Evolutionary conservation across 257 asterid species (phyloP).

Genomic region (Fraxinus cuspidata): DNA sequence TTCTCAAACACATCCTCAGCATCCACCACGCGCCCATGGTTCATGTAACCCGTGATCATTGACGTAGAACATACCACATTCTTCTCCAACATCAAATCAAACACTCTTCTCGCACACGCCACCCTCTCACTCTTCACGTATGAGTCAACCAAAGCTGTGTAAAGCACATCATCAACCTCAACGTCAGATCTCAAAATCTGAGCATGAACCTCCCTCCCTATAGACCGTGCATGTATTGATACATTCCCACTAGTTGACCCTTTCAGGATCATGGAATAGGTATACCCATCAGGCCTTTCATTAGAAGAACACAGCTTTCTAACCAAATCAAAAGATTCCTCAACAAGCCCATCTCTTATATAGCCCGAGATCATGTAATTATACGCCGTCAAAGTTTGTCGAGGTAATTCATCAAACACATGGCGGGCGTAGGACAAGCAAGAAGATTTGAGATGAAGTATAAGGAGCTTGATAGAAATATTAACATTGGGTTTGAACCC

Average conservation of each 20-base stretch:
- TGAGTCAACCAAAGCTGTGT: constrained; percentile 43
- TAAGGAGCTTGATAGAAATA: constrained; percentile 40
- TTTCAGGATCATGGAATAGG: constrained; percentile 45
- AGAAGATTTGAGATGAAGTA: constrained; percentile 36
- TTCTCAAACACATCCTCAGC: constrained; percentile 47
- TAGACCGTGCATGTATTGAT: neutral
- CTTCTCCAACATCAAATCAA: constrained; percentile 47
- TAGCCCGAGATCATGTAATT: constrained; percentile 51
- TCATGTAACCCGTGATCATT: constrained; percentile 51
- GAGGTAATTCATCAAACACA: constrained; percentile 43
- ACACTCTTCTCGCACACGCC: constrained; percentile 46
- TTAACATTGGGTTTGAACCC: constrained; percentile 42
- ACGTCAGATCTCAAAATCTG: constrained; percentile 33
- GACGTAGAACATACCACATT: constrained; percentile 53
- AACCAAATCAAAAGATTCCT: constrained; percentile 38
- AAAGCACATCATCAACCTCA: constrained; percentile 48
- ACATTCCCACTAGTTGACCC: constrained; percentile 28
- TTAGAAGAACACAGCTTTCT: constrained; percentile 31
- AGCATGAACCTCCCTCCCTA: constrained; percentile 39
- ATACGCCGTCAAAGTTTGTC: constrained; percentile 47
- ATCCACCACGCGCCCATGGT: constrained; percentile 37
- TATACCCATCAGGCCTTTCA: constrained; percentile 43
- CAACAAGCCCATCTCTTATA: constrained; percentile 31
- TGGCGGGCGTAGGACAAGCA: constrained; percentile 36
- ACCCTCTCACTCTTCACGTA: constrained; percentile 43